Base-by-base conservation (phyloP, 306 rosid genomes). In the Acmispon strigosus region DNA sequence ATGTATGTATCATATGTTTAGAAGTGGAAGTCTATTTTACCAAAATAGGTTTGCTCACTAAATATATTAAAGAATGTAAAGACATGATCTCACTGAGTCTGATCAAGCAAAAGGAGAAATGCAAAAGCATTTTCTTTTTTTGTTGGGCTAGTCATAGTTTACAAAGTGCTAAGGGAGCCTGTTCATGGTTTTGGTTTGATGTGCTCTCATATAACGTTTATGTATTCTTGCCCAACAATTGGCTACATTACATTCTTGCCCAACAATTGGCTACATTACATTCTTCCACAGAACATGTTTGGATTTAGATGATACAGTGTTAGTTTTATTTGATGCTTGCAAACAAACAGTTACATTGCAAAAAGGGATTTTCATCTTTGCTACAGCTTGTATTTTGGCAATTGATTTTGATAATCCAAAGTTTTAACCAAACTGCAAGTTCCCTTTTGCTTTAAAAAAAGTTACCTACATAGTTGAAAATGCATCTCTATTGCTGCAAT, bases 51-150 rank as follows among this genome's bases (percentile, higher is more conserved):
- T 72, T 74, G 75, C 54, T 63, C 54, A 39, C 70, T 58, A 19
- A 18, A 56, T 74, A 17, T 75, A 69, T 79, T 78, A 20, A 70
- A 74, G 81, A 70, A 77, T 79, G 85, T 83, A 84, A 69, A 78
- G 86, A 59, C 72, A 76, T 62, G 62, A 81, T 59, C 56, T 75
- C 66, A 73, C 64, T n/a, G 54, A 27, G 62, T 70, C 78, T 58
- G 67, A 43, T 22, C 44, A 51, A 43, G 62, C 71, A 56, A 24
- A 42, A 76, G 43, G 78, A 36, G 73, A 75, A 78, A 68, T 54
- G 72, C 73, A n/a, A 58, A 62, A 58, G 63, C 66, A 17, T 55
- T 18, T 32, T 32, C 37, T 74, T 53, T 69, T 41, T 45, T 55
- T 22, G 34, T 71, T 49, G 66, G 34, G 52, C 55, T 58, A 70